Conservation (phyloP, 1,284 basidiomycete species). For the Malassezia globosa region DNA sequence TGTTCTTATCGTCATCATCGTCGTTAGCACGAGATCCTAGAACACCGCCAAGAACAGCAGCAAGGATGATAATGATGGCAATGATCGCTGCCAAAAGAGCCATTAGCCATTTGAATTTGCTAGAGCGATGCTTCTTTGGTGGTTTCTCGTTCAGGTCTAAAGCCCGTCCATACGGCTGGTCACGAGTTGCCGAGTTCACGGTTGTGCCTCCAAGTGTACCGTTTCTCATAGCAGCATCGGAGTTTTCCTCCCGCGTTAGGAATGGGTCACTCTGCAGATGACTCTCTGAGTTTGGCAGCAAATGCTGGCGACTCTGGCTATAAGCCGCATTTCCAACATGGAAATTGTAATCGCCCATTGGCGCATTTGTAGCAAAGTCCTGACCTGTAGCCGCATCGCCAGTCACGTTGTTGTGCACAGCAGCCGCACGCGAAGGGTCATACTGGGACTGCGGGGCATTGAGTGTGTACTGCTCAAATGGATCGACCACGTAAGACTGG, state of each 20-base stretch:
- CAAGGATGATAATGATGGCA: constrained; percentile 56
- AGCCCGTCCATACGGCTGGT: no score
- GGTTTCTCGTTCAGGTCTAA: not conserved
- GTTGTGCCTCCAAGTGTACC: no score
- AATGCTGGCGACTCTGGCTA: no score
- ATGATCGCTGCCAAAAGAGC: constrained; percentile 29
- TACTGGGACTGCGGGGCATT: not conserved
- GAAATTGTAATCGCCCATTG: not conserved
- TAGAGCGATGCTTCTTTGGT: not conserved
- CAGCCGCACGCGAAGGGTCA: not conserved
- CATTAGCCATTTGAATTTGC: constrained; percentile 3
- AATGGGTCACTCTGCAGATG: no score
- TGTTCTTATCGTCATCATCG: constrained; percentile 49
- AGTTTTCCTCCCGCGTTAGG: no score
- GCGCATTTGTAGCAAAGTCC: not conserved
- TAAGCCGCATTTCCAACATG: not conserved
- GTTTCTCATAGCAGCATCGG: no score
- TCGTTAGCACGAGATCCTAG: constrained; percentile 54
- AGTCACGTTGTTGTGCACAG: no score
- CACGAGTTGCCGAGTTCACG: no score
- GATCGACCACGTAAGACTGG: not conserved
- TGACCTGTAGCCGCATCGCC: not conserved
- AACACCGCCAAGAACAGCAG: constrained; percentile 66
- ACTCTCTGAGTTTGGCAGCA: no score
- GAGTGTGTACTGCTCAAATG: not conserved